Percentiles rank a stretch among this genome's conserved stretches.
Conservation (phyloP, 176 grass and related monocot genomes). For the Musa beccarii region DNA sequence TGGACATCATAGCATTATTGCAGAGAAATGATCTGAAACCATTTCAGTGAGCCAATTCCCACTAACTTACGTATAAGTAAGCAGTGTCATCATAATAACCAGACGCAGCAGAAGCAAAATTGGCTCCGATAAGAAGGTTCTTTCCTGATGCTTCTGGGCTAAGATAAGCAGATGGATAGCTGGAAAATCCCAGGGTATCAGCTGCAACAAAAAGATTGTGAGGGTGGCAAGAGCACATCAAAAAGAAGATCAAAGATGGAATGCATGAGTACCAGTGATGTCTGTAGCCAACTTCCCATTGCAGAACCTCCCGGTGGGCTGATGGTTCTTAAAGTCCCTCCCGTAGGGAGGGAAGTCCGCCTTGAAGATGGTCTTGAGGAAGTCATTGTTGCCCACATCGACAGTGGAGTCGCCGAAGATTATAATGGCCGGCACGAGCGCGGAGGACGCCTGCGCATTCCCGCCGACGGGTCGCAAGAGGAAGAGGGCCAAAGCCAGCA, state of each 20-base stretch:
- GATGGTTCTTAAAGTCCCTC: constrained; percentile 63
- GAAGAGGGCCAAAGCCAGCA: constrained; percentile 28
- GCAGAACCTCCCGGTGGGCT: constrained; percentile 81
- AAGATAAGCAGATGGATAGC: constrained; percentile 61
- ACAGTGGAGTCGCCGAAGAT: constrained; percentile 80
- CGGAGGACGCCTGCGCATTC: constrained; percentile 29
- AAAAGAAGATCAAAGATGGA: not conserved
- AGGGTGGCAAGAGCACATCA: not conserved
- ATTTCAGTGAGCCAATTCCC: not conserved
- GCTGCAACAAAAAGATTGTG: constrained; percentile 31
- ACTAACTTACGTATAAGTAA: constrained; percentile 56
- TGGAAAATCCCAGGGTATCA: constrained; percentile 63
- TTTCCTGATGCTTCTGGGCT: constrained; percentile 75
- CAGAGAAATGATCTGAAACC: not conserved
- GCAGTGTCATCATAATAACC: constrained; percentile 84
- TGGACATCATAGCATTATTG: not conserved
- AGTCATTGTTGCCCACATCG: constrained; percentile 96
- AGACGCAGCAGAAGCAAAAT: constrained; percentile 90
- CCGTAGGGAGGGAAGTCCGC: constrained; percentile 87
- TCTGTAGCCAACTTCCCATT: constrained; percentile 89
- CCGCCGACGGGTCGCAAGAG: constrained; percentile 23
- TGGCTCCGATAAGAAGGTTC: constrained; percentile 77
- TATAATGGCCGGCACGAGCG: constrained; percentile 60
- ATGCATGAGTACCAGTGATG: constrained; percentile 44
- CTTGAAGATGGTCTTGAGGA: constrained; percentile 64